These are phyloP conservation scores for Mycena capillaripes DNA, from an alignment of 768 basidiomycete species.

Conservation along the genomic window DNA sequence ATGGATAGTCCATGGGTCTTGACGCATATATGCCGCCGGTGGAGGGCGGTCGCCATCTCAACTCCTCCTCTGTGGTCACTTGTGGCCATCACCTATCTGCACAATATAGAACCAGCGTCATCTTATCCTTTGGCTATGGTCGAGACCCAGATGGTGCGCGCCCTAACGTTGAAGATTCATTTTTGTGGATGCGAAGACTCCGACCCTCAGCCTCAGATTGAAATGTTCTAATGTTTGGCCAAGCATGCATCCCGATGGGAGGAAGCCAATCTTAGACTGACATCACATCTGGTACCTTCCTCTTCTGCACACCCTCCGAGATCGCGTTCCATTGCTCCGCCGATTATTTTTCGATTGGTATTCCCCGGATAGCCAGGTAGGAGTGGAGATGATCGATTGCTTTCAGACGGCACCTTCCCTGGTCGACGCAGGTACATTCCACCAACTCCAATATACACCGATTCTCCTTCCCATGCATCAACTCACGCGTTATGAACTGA, in stretches of 20 bases:
- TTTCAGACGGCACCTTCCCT: conserved; percentile 9
- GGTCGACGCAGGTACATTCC: neutral
- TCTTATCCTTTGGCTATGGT: neutral
- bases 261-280: neutral
- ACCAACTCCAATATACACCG: neutral
- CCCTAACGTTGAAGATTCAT: neutral
- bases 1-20: conserved; percentile 9
- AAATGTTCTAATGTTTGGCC: neutral
- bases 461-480: neutral
- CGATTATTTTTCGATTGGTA: neutral
- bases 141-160: neutral
- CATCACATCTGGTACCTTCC: neutral
- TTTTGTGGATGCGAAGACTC: conserved; percentile 2
- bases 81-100: neutral
- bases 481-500: neutral
- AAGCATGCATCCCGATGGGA: neutral
- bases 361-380: neutral
- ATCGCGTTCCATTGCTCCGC: neutral
- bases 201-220: neutral
- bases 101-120: neutral
- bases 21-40: neutral
- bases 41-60: neutral
- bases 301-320: neutral
- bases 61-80: neutral
- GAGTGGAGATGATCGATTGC: neutral